A percentile compares a stretch with the other conserved stretches of the same genome.
Evolutionary conservation across 139 green algal genomes (phyloP).

Genomic region (Pseudopediastrum boryanum): DNA sequence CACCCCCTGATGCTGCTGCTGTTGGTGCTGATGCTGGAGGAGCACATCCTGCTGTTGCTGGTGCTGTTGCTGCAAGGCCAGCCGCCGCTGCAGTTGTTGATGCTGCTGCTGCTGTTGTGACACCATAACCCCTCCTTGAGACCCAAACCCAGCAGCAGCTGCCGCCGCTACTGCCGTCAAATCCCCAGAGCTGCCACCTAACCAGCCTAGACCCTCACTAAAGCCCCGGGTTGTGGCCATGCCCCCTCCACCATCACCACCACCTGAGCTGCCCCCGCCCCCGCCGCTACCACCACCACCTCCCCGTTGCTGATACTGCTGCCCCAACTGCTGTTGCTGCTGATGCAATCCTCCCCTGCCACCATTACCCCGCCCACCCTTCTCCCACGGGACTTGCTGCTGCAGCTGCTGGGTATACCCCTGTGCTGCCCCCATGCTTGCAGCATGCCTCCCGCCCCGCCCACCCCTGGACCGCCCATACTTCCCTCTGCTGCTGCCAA

Average conservation of each 20-base stretch:
- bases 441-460: no score
- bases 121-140: not conserved
- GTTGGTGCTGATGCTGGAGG: not conserved
- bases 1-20: not conserved
- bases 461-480: no score
- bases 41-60: conserved; percentile 12
- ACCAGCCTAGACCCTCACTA: not conserved
- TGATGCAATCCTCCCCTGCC: no score
- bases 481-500: no score
- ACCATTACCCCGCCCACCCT: no score
- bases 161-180: not conserved
- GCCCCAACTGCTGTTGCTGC: conserved; percentile 4
- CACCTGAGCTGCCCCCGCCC: conserved; percentile 5
- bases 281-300: conserved; percentile 4
- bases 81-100: not conserved
- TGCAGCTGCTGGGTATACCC: no score
- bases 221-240: not conserved
- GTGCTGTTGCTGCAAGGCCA: not conserved
- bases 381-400: no score
- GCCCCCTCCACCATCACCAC: no score
- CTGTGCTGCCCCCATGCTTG: no score
- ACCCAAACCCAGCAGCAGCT: not conserved
- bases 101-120: not conserved
- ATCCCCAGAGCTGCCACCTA: conserved; percentile 9
- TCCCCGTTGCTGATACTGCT: not conserved